A percentile compares a stretch with the other conserved stretches of the same genome.
Conservation (phyloP, 768 basidiomycete genomes). For the Crepidotus variabilis region DNA sequence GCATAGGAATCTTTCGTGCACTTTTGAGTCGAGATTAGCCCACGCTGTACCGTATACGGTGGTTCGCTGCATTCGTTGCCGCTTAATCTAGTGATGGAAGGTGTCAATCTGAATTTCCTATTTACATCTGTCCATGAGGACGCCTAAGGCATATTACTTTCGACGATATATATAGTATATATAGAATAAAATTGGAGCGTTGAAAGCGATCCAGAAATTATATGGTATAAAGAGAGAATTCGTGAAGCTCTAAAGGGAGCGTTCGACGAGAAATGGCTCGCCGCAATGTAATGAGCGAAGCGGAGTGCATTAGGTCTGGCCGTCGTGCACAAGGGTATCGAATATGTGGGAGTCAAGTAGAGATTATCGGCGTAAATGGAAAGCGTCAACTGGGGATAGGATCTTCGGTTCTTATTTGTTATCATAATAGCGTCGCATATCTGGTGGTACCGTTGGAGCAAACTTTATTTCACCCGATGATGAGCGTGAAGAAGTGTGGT, state of each 20-base stretch:
- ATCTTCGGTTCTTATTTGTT: background rate
- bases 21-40: too few relatives aligned
- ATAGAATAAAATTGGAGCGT: background rate
- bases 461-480: constrained; percentile 17
- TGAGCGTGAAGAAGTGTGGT: constrained; percentile 4
- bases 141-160: background rate
- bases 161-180: background rate
- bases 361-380: background rate
- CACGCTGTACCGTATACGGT: too few relatives aligned
- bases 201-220: background rate
- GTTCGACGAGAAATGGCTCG: too few relatives aligned
- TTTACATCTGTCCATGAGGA: background rate
- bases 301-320: too few relatives aligned
- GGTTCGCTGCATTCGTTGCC: too few relatives aligned
- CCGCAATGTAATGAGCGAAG: too few relatives aligned
- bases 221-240: background rate
- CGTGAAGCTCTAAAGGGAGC: too few relatives aligned
- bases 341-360: background rate
- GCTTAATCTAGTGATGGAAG: too few relatives aligned
- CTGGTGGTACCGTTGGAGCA: constrained; percentile 4
- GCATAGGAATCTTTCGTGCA: too few relatives aligned
- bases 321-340: background rate
- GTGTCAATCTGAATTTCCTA: too few relatives aligned
- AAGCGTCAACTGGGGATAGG: background rate
- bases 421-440: background rate